phyloP scores from a whole-genome alignment of 2,329 filamentous ascomycete genomes.

The Monilinia polystroma region DNA sequence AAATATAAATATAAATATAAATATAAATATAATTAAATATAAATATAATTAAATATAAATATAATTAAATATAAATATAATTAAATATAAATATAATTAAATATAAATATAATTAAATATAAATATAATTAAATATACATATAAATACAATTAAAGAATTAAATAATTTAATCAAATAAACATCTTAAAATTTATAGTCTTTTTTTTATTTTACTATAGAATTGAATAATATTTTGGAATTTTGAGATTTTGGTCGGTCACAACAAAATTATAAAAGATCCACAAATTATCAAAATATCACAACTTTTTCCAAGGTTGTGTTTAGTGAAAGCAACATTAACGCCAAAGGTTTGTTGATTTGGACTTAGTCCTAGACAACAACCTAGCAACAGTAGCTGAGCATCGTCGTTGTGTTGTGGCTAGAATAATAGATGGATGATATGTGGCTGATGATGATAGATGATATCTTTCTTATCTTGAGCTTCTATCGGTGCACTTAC shows the following conservation, averaged over 20 bases:
- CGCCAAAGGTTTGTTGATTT: slow-evolving; percentile 14
- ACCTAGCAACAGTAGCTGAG: slow-evolving; percentile 2
- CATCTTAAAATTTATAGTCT: too few relatives aligned
- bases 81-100: too few relatives aligned
- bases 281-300: not conserved
- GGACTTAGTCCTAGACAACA: slow-evolving; percentile 8
- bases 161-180: too few relatives aligned
- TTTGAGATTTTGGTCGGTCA: not conserved
- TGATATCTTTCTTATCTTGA: not conserved
- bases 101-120: too few relatives aligned
- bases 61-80: too few relatives aligned
- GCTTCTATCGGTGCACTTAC: not conserved
- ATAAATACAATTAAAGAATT: too few relatives aligned
- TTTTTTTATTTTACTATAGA: too few relatives aligned
- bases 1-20: too few relatives aligned
- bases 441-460: slow-evolving; percentile 2
- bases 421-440: too few relatives aligned
- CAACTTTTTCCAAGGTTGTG: not conserved
- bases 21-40: too few relatives aligned
- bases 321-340: not conserved
- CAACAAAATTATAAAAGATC: slow-evolving; percentile 5
- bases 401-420: not conserved
- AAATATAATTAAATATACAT: too few relatives aligned
- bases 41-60: too few relatives aligned
- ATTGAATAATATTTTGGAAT: not conserved